Base-by-base conservation (phyloP, 225 moss, liverwort and hornwort species). In the Polytrichum commune region DNA sequence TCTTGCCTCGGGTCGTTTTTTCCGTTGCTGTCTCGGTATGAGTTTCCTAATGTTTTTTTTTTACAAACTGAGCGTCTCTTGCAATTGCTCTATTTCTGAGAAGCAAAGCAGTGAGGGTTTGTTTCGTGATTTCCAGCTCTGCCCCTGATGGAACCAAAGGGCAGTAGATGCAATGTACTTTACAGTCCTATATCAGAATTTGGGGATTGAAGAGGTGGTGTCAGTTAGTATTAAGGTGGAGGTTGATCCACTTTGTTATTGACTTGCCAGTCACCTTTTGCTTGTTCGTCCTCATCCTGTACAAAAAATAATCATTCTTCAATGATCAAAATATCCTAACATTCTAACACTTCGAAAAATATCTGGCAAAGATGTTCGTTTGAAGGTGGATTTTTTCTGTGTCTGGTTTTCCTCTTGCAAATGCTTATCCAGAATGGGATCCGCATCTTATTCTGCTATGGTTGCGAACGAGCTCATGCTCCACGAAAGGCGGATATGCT, bases 281-380 rank as follows among this genome's bases (percentile, higher is more conserved):
- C 65, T 63, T 70, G 30, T 70, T 69, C 22, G 72, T 76, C 58
- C 66, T 66, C 61, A 29, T 16, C 18, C 18, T 63, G 23, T 81
- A 77, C 77, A 81, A 77, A 81, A 81, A 81, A 81, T 81, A 81
- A 81, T 28, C 67, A 70, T 70, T 67, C 29, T 57, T 53, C 35
- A 26, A 60, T 20, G 58, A 58, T 58, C n/a, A n/a, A 58, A 20
- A 23, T 3, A 58, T 22, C 20, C 20, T 35, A n/a, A 58, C n/a
- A 58, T 46, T 46, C 3, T 13, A 46, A 46, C 46, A 46, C 4
- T 2, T 35, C 16, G 13, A 46, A 46, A 46, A 3, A 46, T 7
- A 16, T 4, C 3, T 46, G 3, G 16, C 46, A 13, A 46, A 13
- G 16, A 3, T 35, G 2, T 46, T 46, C 16, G 46, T 32, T 7